Evolutionary conservation across 495 filamentous ascomycete species (phyloP), one percentile per base, ranked within the genome.

Genomic region (Daldinia concentrica): DNA sequence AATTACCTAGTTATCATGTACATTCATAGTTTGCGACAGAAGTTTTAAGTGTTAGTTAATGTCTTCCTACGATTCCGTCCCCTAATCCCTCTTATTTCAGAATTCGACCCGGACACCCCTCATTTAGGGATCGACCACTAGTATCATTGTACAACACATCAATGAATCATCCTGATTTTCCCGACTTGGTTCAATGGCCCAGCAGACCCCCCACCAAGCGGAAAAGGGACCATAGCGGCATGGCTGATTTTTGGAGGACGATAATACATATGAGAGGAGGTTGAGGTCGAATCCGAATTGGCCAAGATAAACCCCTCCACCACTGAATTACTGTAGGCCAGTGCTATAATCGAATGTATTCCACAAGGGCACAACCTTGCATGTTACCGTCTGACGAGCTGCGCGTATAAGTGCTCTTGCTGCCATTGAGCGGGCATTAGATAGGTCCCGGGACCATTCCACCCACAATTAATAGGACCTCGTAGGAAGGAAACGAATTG

Each of bases 101-200:
- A 54, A 63, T 51, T 73, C 62, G 62, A 63, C 66, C 71, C 62
- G 66, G 58, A 69, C 66, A 66, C 71, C 71, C 71, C 71, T 73
- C 66, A 69, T 73, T 69, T 62, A 11, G 66, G 71, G 71, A 69
- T 69, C 62, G 45, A 66, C 71, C 71, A 73, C 56, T 73, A 51
- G 41, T 36, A 66, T 68, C 57, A 39, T 66, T 73, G 71, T 73
- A 73, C 71, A 73, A 73, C 71, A 66, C 71, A 73, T 73, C 71
- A 60, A 69, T 73, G 71, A 69, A 69, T 69, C 66, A 73, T 66
- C 71, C 66, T 73, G 71, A 66, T 66, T 69, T 69, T 73, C 71
- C 71, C 71, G 71, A 73, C 71, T 62, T 69, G 71, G 64, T 62
- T 69, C 52, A 41, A 73, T 68, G 26, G 52, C 57, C 61, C 54